Conservation (phyloP, 2,329 filamentous ascomycete species). For the Mariannaea sp. region DNA sequence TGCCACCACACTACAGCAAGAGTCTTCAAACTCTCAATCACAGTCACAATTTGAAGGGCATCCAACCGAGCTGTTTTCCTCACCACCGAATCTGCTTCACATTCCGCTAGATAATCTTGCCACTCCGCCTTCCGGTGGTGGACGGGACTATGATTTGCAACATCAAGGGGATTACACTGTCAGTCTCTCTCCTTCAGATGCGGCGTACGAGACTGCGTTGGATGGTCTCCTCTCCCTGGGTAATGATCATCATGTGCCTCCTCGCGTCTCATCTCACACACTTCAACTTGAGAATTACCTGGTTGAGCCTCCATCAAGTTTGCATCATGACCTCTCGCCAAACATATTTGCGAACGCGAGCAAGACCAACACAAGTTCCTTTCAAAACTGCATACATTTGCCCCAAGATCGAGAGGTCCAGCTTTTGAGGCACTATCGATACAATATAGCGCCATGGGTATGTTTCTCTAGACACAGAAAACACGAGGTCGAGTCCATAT, state of each 20-base stretch:
- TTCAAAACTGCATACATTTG: slow-evolving; percentile 34
- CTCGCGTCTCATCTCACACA: slow-evolving; percentile 18
- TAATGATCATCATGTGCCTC: slow-evolving; percentile 28
- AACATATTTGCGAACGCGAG: slow-evolving; percentile 9
- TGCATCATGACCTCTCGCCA: slow-evolving; percentile 10
- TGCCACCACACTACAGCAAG: too few relatives aligned
- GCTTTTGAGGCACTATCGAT: slow-evolving; percentile 50
- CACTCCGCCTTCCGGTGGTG: slow-evolving; percentile 14
- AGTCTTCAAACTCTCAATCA: background rate
- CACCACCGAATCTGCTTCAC: slow-evolving; percentile 15
- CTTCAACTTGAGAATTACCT: slow-evolving; percentile 18
- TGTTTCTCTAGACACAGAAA: slow-evolving; percentile 12
- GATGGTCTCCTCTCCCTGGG: slow-evolving; percentile 44
- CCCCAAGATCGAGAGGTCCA: slow-evolving; percentile 36
- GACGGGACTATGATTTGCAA: slow-evolving; percentile 6
- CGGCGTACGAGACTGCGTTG: slow-evolving; percentile 43
- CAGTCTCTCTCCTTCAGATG: slow-evolving; percentile 28
- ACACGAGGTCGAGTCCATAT: background rate
- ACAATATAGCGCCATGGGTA: slow-evolving; percentile 53
- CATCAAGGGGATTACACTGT: slow-evolving; percentile 22
- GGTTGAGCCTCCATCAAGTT: slow-evolving; percentile 14
- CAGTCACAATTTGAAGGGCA: slow-evolving; percentile 1
- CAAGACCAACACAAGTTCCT: slow-evolving; percentile 16
- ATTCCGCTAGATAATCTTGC: slow-evolving; percentile 10
- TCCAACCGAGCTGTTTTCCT: background rate